A percentile compares a stretch with the other conserved stretches of the same genome.
Conservation (phyloP, 2,329 filamentous ascomycete species). For the Arthroderma sp. region DNA sequence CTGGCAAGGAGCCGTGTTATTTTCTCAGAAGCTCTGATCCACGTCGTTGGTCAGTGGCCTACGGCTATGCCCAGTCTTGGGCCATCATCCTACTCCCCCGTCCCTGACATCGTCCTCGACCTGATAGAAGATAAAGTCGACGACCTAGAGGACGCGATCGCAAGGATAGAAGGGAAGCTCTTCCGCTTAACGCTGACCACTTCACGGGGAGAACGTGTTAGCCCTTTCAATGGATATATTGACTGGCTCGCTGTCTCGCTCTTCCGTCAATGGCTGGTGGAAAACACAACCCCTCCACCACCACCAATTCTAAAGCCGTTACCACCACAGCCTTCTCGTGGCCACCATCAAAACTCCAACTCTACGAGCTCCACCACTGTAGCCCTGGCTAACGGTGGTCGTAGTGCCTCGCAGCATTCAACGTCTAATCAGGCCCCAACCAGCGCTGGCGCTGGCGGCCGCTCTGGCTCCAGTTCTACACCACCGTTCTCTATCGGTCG, state of each 20-base stretch:
- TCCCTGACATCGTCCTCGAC: conserved; percentile 67
- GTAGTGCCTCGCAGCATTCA: background rate
- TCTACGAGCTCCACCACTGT: conserved; percentile 4
- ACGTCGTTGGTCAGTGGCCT: conserved; percentile 92
- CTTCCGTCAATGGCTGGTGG: conserved; percentile 86
- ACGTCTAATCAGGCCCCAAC: conserved; percentile 4
- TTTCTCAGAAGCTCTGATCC: conserved; percentile 76
- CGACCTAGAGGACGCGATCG: conserved; percentile 71
- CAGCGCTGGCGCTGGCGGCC: conserved; percentile 6
- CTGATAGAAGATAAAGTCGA: conserved; percentile 92
- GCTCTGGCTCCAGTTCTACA: conserved; percentile 8
- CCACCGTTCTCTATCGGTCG: conserved; percentile 40
- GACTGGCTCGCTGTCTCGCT: conserved; percentile 81
- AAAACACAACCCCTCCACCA: conserved; percentile 67
- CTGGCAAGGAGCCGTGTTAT: conserved; percentile 71
- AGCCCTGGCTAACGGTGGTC: too few relatives aligned
- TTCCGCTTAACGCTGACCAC: conserved; percentile 72
- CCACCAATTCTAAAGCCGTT: conserved; percentile 32
- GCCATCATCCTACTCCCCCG: conserved; percentile 35
- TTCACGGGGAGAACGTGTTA: conserved; percentile 67
- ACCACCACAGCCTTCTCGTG: background rate
- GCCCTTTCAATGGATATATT: conserved; percentile 63
- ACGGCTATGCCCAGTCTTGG: conserved; percentile 64
- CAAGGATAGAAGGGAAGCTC: conserved; percentile 64
- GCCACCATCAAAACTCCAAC: conserved; percentile 4